Evolutionary conservation across 73 alveolate species (phyloP).

Genomic region (Paramecium octaurelia): DNA sequence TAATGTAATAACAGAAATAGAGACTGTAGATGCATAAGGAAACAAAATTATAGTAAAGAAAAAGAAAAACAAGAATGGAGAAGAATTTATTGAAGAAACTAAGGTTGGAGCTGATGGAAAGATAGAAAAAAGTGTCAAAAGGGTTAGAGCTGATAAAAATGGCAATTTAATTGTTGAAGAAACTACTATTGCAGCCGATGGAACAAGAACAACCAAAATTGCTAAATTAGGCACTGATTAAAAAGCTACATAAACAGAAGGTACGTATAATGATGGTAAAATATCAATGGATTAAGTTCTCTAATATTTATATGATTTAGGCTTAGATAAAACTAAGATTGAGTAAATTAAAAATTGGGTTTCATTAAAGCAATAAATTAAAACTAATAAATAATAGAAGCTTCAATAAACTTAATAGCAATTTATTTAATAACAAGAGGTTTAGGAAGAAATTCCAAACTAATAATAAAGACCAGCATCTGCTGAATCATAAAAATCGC

Average conservation of each 20-base stretch:
- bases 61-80: constrained; percentile 51
- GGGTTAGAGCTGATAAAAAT: constrained; percentile 1
- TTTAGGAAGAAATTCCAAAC: not conserved
- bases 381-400: not conserved
- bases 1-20: constrained; percentile 52
- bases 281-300: not conserved
- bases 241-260: constrained; percentile 45
- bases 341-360: constrained; percentile 18
- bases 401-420: not conserved
- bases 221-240: constrained; percentile 49
- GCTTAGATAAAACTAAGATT: not conserved
- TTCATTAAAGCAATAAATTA: not conserved
- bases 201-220: constrained; percentile 26
- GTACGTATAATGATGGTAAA: not conserved
- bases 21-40: constrained; percentile 53
- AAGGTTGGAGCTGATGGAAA: constrained; percentile 54
- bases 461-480: not conserved
- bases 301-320: not conserved
- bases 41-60: constrained; percentile 44
- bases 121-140: not conserved
- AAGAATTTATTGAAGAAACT: constrained; percentile 59
- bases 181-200: constrained; percentile 51
- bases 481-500: constrained; percentile 26
- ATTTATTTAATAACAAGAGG: not conserved
- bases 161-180: constrained; percentile 51